These are phyloP conservation scores for Chlorencoelia australis DNA, from an alignment of 2,329 filamentous ascomycete genomes.

Conservation along the genomic window DNA sequence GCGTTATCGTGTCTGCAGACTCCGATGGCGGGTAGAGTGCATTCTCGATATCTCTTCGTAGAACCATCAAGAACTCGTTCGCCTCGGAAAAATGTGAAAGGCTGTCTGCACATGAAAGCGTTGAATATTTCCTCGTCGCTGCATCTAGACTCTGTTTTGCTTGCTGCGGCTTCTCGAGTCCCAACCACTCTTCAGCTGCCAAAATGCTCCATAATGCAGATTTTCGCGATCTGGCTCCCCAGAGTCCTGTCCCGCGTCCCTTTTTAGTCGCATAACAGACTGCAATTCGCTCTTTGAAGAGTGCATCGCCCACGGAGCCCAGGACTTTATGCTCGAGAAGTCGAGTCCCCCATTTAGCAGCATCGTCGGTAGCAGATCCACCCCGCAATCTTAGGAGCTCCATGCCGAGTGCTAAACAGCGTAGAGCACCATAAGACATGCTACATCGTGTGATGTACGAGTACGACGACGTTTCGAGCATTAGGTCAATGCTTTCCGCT, in stretches of 20 bases:
- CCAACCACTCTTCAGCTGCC: constrained; percentile 75
- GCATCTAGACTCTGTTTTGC: constrained; percentile 69
- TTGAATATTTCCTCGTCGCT: constrained; percentile 46
- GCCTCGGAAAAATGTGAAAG: constrained; percentile 42
- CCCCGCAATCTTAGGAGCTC: constrained; percentile 78
- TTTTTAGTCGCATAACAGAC: constrained; percentile 71
- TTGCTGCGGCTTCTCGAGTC: constrained; percentile 65
- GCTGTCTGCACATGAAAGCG: constrained; percentile 39
- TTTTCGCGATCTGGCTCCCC: constrained; percentile 69
- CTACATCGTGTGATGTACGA: constrained; percentile 83
- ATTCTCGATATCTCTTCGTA: constrained; percentile 33
- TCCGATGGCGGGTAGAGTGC: constrained; percentile 24
- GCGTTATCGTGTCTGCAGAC: constrained; percentile 6
- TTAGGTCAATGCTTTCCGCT: constrained; percentile 71
- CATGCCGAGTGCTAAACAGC: constrained; percentile 64
- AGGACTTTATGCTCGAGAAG: constrained; percentile 71
- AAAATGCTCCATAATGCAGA: constrained; percentile 83
- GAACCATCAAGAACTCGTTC: constrained; percentile 39
- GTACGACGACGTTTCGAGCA: constrained; percentile 84
- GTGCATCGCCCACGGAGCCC: constrained; percentile 65
- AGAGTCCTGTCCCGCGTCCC: constrained; percentile 53
- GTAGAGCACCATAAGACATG: constrained; percentile 68
- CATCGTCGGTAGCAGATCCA: constrained; percentile 72
- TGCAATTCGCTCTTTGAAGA: constrained; percentile 78
- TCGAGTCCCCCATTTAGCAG: constrained; percentile 72